Conservation (phyloP, 345 rosid species). For the Dipteronia sinensis region DNA sequence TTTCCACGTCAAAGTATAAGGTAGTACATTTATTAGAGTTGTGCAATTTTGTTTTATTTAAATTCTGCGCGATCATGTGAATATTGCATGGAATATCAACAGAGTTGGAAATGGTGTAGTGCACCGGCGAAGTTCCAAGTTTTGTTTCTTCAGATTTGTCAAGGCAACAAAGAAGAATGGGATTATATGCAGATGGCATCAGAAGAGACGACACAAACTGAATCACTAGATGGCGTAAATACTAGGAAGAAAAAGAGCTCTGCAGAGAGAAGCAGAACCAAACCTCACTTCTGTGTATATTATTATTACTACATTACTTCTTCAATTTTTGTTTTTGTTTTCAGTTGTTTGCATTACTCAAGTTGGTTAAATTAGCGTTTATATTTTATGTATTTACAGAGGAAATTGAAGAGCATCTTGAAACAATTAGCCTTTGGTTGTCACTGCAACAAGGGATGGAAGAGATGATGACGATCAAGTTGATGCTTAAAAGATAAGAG, state of each 20-base stretch:
- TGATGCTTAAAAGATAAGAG: neutral
- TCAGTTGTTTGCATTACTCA: neutral
- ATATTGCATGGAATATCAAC: conserved; percentile 3
- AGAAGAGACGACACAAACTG: conserved; percentile 4
- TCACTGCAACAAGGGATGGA: conserved; percentile 15
- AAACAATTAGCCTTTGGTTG: conserved; percentile 32
- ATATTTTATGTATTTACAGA: conserved; percentile 28
- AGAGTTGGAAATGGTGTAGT: conserved; percentile 30
- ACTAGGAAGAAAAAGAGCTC: conserved; percentile 10
- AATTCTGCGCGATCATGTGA: no score
- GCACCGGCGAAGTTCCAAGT: conserved; percentile 13
- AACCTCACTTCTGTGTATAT: conserved; percentile 24
- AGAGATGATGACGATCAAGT: no score
- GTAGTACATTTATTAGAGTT: no score
- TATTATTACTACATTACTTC: neutral
- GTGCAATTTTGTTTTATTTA: no score
- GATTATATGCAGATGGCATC: conserved; percentile 30
- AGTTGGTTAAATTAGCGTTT: neutral
- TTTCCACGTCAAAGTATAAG: no score
- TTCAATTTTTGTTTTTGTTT: neutral
- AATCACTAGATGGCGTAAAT: neutral
- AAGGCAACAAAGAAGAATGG: conserved; percentile 14
- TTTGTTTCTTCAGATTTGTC: conserved; percentile 22
- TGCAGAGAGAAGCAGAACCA: conserved; percentile 3
- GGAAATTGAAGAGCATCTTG: conserved; percentile 36